phyloP scores from a whole-genome alignment of 495 filamentous ascomycete species.

The Oidiodendron maius region DNA sequence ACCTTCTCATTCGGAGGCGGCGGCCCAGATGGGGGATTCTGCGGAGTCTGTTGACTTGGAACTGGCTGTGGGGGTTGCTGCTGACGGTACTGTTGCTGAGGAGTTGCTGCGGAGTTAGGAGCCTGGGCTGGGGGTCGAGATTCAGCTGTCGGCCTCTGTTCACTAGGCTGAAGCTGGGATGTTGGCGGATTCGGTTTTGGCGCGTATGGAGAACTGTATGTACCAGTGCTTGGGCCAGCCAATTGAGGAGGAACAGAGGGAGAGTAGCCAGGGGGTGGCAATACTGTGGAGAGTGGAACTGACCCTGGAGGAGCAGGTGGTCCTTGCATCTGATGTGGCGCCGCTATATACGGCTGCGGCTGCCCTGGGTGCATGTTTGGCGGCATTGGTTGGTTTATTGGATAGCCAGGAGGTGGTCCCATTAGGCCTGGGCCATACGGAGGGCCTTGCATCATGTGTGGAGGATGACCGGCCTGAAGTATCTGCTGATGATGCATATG shows the following conservation, averaged over 20 bases:
- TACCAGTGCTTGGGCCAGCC: constrained; percentile 1
- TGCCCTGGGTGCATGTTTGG: constrained; percentile 14
- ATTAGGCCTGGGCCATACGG: constrained; percentile 14
- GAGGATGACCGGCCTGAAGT: constrained; percentile 15
- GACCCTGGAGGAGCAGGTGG: constrained; percentile 4
- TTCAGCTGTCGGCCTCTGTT: background rate
- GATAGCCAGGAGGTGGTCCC: constrained; percentile 17
- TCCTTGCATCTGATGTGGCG: constrained; percentile 14
- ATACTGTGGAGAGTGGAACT: background rate
- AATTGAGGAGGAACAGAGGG: constrained; percentile 15
- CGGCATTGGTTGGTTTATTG: constrained; percentile 7
- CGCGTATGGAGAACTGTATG: constrained; percentile 26
- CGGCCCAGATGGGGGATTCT: background rate
- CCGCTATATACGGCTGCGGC: constrained; percentile 13
- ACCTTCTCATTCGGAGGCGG: constrained; percentile 3
- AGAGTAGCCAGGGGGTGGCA: constrained; percentile 4
- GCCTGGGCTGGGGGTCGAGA: background rate
- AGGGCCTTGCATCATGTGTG: constrained; percentile 13
- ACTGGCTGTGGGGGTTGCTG: constrained; percentile 2
- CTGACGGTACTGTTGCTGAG: background rate
- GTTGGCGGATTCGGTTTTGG: constrained; percentile 11
- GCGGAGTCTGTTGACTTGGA: background rate
- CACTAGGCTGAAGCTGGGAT: constrained; percentile 4
- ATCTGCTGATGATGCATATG: constrained; percentile 21
- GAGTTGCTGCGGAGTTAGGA: background rate